Evolutionary conservation across 352 stramenopile species (phyloP), one percentile per base, ranked within the genome.

Genomic region (Phytophthora vignae): DNA sequence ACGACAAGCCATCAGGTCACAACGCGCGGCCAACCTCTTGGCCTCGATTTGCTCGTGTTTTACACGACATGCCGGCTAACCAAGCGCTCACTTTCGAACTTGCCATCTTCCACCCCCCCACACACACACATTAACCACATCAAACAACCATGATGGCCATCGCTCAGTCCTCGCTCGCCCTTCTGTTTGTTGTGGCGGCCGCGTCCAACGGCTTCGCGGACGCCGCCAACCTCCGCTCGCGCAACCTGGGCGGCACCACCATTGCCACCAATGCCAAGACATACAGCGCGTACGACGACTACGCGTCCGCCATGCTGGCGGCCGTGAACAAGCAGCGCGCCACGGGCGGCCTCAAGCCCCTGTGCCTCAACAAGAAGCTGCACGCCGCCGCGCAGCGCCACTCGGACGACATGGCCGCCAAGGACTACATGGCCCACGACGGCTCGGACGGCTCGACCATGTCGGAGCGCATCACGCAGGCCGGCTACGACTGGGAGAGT

Each of bases 131-230:
- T 21, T 27, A 60, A 54, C 5, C 17, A 15, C 54, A 65, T 15
- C n/a, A n/a, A n/a, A n/a, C n/a, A 63, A 56, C 25, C 1, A 64
- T 59, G 52, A 64, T 77, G 58, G 14, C 44, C 64, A 69, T 69
- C 11, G n/a, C 36, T 63, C 50, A 69, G 64, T 69, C 64, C 2
- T 73, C 69, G 15, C 64, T 77, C 53, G 58, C 69, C n/a, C 54
- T 73, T 15, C 29, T 76, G n/a, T 59, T 76, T 21, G 40, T 73
- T 21, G 46, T 55, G 27, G 64, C 64, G 4, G 58, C 64, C 15
- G 49, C 64, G 22, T 76, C 64, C 25, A 76, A 50, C 54, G 42
- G 40, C 27, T 50, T 55, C 21, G 17, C 53, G 0, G 52, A 62
- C 2, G 64, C 69, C 7, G 3, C 62, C 1, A 48, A 69, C 58